Evolutionary conservation across 2,329 filamentous ascomycete genomes (phyloP).

Genomic region (Dothidotthia symphoricarpi): DNA sequence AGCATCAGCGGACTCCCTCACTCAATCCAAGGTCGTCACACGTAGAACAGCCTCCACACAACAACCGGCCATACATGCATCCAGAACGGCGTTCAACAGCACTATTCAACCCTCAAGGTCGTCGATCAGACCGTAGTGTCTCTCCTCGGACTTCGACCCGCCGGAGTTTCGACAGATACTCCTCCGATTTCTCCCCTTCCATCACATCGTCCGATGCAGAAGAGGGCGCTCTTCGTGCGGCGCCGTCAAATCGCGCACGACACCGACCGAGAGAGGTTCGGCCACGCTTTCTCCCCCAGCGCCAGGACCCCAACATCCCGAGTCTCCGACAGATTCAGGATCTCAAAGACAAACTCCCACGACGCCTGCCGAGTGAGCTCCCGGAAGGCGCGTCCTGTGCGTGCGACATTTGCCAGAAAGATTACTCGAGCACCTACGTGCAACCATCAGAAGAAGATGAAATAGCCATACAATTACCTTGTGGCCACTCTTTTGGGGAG

Average conservation of each 20-base stretch:
- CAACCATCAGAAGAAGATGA: slow-evolving; percentile 33
- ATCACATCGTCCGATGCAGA: slow-evolving; percentile 27
- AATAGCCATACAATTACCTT: slow-evolving; percentile 35
- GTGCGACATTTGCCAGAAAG: slow-evolving; percentile 41
- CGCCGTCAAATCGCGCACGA: slow-evolving; percentile 16
- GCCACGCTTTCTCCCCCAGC: slow-evolving; percentile 11
- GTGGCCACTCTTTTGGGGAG: slow-evolving; percentile 39
- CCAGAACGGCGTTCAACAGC: slow-evolving; percentile 16
- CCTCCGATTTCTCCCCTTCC: slow-evolving; percentile 23
- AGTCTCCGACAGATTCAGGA: slow-evolving; percentile 26
- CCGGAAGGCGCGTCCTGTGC: slow-evolving; percentile 21
- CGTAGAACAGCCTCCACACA: slow-evolving; percentile 13
- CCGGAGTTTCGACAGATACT: slow-evolving; percentile 34
- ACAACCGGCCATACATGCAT: slow-evolving; percentile 5
- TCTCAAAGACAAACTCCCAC: slow-evolving; percentile 30
- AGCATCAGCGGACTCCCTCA: slow-evolving; percentile 11
- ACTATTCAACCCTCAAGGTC: slow-evolving; percentile 13
- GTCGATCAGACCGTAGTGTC: slow-evolving; percentile 24
- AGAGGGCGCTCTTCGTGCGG: slow-evolving; percentile 25
- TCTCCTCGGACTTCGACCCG: slow-evolving; percentile 33
- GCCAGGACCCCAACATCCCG: slow-evolving; percentile 27
- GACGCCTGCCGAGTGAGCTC: slow-evolving; percentile 26
- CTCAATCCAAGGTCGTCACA: slow-evolving; percentile 15
- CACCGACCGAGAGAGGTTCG: slow-evolving; percentile 17
- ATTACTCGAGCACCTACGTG: slow-evolving; percentile 30